phyloP scores from a whole-genome alignment of 768 basidiomycete genomes.

The Suillus brevipes region DNA sequence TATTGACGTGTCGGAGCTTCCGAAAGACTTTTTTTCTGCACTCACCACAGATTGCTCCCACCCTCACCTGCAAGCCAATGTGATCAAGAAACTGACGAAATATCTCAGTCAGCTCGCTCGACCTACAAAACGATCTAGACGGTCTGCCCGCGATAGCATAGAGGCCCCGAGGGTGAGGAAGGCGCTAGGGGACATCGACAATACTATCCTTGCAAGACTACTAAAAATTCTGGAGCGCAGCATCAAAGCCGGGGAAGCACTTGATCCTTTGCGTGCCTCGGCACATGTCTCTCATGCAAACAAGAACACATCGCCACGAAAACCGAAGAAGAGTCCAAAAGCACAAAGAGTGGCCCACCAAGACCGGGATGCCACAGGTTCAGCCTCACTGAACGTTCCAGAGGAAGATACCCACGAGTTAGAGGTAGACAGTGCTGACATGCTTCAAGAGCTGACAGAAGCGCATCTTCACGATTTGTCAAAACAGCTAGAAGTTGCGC shows the following conservation, averaged over 20 bases:
- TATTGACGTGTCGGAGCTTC: constrained; percentile 48
- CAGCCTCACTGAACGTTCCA: not conserved
- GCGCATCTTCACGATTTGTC: constrained; percentile 52
- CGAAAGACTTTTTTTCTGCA: constrained; percentile 63
- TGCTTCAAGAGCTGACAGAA: constrained; percentile 39
- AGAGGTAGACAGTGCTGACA: constrained; percentile 11
- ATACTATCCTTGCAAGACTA: constrained; percentile 57
- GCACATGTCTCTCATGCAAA: constrained; percentile 18
- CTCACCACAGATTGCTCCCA: constrained; percentile 55
- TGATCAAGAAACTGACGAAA: constrained; percentile 70
- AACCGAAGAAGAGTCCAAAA: constrained; percentile 51
- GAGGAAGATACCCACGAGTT: constrained; percentile 3
- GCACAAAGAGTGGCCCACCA: constrained; percentile 7
- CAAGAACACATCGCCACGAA: constrained; percentile 38
- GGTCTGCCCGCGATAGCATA: constrained; percentile 36
- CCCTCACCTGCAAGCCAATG: constrained; percentile 57
- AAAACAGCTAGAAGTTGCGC: constrained; percentile 55
- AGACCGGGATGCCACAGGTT: not conserved
- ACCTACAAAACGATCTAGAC: constrained; percentile 68
- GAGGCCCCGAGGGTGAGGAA: constrained; percentile 53
- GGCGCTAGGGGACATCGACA: constrained; percentile 69
- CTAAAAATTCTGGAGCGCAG: constrained; percentile 80
- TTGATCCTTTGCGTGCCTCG: constrained; percentile 63
- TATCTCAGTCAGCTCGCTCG: constrained; percentile 66
- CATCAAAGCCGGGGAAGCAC: constrained; percentile 71